Evolutionary conservation across 2,329 filamentous ascomycete genomes (phyloP), one percentile per base, ranked within the genome.

Genomic region (Fusarium incarnatum): DNA sequence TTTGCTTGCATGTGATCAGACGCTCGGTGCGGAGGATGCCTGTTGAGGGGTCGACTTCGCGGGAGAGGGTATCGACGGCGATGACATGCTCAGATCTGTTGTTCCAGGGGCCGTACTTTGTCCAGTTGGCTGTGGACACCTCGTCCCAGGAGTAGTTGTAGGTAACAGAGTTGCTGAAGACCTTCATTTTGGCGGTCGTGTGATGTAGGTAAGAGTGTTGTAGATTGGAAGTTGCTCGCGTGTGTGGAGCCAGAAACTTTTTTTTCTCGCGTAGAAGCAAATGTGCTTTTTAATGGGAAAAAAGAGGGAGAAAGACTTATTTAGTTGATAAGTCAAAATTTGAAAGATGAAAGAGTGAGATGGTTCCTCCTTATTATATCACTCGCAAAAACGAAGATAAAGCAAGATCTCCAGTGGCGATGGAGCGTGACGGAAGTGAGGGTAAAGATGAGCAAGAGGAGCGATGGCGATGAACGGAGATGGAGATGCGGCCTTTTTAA

Each of bases 141-240:
- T 98, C 95, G 78, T 97, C 94, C 96, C 96, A 99, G 47, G 95
- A 97, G 86, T 99, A 99, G 84, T 97, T 88, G 83, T 97, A 99
- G 67, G 94, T 94, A 82, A 94, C 93, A 41, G 86, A 85, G 77
- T 94, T 97, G 75, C 93, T 93, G 78, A 98, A 98, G 83, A 98
- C 93, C 87, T 97, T 97, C 96, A 99, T 98, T 55, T 64, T 83
- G 75, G 56, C 44, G 61, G 76, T 71, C 45, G 60, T 55, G 45
- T 30, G 30, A 23, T 53, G 37, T 37, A 10, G 52, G 48, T 40
- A 28, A 50, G 15, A 34, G 56, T 23, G 57, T 55, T 54, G n/a
- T 45, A 57, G 47, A 50, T 62, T 54, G n/a, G 48, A 57, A 54
- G 50, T 55, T 62, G 56, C 41, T 68, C 56, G 64, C 52, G 60